phyloP scores from a whole-genome alignment of 768 basidiomycete genomes.

The Collybiopsis confluens region DNA sequence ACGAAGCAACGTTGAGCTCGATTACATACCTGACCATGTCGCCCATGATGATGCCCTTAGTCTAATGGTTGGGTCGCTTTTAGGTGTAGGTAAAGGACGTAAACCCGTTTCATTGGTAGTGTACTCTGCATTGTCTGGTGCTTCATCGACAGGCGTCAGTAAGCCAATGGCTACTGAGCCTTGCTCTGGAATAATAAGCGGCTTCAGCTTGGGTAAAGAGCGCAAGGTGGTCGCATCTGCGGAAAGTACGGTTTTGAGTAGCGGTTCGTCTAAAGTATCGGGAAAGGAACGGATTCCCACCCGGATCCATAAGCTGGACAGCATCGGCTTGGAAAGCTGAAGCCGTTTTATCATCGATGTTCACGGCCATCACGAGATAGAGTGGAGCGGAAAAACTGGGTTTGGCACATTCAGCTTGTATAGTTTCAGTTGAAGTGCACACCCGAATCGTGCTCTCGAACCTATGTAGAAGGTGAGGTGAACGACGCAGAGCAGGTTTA shows the following conservation, averaged over 20 bases:
- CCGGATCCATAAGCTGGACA: background rate
- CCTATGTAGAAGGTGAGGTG: too few species aligned
- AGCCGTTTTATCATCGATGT: background rate
- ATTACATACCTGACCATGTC: background rate
- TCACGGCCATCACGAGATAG: background rate
- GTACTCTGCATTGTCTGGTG: background rate
- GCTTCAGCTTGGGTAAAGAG: slow-evolving; percentile 1
- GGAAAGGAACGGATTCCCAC: background rate
- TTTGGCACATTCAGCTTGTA: too few species aligned
- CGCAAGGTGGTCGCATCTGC: background rate
- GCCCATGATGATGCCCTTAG: background rate
- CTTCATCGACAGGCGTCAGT: slow-evolving; percentile 5
- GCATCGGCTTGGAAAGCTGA: background rate
- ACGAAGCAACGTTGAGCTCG: background rate
- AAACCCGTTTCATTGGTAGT: background rate
- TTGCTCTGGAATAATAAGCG: background rate
- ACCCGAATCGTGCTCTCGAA: too few species aligned
- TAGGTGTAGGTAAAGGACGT: slow-evolving; percentile 1
- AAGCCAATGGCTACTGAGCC: background rate
- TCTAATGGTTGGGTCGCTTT: background rate
- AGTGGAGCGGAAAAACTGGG: background rate
- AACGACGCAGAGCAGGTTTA: too few species aligned
- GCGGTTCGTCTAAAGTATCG: background rate
- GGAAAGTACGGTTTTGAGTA: background rate
- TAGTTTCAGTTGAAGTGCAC: too few species aligned